A percentile compares a stretch with the other conserved stretches of the same genome.
phyloP scores from a whole-genome alignment of 1,139 yeast genomes.

The Geotrichum citri-aurantii region DNA sequence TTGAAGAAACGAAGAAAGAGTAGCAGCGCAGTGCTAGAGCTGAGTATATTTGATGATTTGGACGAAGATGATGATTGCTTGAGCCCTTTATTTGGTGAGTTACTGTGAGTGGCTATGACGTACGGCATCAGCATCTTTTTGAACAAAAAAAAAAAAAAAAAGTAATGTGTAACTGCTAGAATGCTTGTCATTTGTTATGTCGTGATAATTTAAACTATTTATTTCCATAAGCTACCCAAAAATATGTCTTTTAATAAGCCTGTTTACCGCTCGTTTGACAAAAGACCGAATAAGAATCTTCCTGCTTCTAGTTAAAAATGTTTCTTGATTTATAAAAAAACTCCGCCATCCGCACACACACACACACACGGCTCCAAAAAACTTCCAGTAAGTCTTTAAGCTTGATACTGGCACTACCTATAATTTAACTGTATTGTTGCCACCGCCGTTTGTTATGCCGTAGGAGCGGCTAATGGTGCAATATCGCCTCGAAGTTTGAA shows the following conservation, averaged over 20 bases:
- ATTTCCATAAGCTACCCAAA: background rate
- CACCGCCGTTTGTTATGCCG: too few species aligned
- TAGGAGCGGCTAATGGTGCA: background rate
- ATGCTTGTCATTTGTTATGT: background rate
- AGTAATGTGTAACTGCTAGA: background rate
- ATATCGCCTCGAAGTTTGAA: background rate
- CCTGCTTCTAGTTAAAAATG: too few species aligned
- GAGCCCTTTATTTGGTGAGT: background rate
- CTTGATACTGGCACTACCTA: too few species aligned
- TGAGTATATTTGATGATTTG: background rate
- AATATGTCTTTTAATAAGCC: too few species aligned
- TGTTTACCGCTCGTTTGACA: too few species aligned
- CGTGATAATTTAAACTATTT: background rate
- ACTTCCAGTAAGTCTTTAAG: too few species aligned
- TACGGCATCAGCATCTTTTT: background rate
- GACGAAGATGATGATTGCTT: background rate
- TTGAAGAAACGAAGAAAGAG: background rate
- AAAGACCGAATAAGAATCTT: too few species aligned
- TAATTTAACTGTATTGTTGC: too few species aligned
- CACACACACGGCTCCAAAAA: too few species aligned
- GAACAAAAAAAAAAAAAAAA: background rate
- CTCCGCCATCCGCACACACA: too few species aligned
- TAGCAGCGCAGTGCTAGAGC: background rate
- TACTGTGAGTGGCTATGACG: background rate
- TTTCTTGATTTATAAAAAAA: too few species aligned